phyloP scores from a whole-genome alignment of 208 protist species.

The Hexamita inflata region DNA sequence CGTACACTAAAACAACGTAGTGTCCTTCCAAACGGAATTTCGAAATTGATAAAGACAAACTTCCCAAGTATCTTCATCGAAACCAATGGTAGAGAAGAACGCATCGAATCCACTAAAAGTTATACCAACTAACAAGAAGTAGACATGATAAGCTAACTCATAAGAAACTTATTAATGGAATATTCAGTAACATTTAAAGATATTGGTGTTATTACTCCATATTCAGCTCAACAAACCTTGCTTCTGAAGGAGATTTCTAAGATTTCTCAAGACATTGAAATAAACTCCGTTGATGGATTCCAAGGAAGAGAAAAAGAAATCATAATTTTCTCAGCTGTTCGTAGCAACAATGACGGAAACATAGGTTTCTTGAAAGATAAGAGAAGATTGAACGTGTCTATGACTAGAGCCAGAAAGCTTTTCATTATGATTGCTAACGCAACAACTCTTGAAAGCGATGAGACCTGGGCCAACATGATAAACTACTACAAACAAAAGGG shows the following conservation, averaged over 20 bases:
- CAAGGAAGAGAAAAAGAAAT: conserved; percentile 74
- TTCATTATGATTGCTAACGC: background rate
- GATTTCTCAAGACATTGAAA: conserved; percentile 27
- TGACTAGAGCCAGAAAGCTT: conserved; percentile 30
- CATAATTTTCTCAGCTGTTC: conserved; percentile 61
- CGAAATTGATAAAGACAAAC: too few relatives aligned
- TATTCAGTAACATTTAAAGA: background rate
- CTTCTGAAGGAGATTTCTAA: background rate
- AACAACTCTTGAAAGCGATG: too few relatives aligned
- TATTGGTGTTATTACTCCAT: background rate
- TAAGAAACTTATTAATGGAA: background rate
- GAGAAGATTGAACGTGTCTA: conserved; percentile 51
- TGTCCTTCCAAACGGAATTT: conserved; percentile 69
- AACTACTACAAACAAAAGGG: too few relatives aligned
- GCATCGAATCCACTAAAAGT: too few relatives aligned
- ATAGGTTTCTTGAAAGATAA: conserved; percentile 53
- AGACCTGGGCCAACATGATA: too few relatives aligned
- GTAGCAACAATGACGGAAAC: conserved; percentile 41
- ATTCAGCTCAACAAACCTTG: background rate
- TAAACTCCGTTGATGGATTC: conserved; percentile 70
- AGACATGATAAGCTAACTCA: too few relatives aligned
- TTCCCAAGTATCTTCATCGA: too few relatives aligned
- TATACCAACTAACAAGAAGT: too few relatives aligned
- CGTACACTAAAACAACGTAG: conserved; percentile 24
- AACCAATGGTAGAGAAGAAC: too few relatives aligned